Percentiles rank a stretch among this genome's conserved stretches.
These are phyloP conservation scores for Lecanicillium sp. DNA, from an alignment of 2,329 filamentous ascomycete genomes.

Conservation along the genomic window DNA sequence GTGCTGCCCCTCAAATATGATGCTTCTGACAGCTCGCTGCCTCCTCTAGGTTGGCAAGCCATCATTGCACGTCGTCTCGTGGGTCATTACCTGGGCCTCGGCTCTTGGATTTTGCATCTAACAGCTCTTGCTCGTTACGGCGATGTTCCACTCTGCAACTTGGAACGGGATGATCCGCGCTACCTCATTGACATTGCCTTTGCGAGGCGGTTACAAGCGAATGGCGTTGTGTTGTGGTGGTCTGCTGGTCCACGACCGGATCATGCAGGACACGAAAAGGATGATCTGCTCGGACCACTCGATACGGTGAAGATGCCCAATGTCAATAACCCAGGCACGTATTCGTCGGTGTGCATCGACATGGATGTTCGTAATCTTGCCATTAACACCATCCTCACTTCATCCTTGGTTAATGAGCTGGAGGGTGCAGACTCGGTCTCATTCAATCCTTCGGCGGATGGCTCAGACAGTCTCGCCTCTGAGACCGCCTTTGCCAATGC, in stretches of 20 bases:
- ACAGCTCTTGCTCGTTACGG: conserved; percentile 84
- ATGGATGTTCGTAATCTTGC: conserved; percentile 87
- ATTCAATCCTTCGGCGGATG: conserved; percentile 53
- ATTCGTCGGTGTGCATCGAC: conserved; percentile 93
- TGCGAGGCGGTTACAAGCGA: conserved; percentile 78
- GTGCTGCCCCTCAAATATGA: conserved; percentile 75
- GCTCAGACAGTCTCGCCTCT: conserved; percentile 55
- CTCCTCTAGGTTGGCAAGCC: conserved; percentile 87
- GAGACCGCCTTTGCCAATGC: conserved; percentile 92
- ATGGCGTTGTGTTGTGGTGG: conserved; percentile 96
- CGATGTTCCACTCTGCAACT: conserved; percentile 88
- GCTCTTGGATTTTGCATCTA: conserved; percentile 83
- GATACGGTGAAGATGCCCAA: conserved; percentile 88
- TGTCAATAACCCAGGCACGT: conserved; percentile 88
- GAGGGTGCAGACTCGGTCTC: conserved; percentile 83
- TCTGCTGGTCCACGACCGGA: conserved; percentile 79
- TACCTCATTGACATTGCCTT: conserved; percentile 96
- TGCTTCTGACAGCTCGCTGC: conserved; percentile 74
- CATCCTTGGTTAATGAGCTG: conserved; percentile 91
- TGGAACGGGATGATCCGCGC: conserved; percentile 87
- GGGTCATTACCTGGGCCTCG: conserved; percentile 85
- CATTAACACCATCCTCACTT: conserved; percentile 96
- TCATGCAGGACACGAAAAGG: conserved; percentile 90
- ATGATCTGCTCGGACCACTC: conserved; percentile 74
- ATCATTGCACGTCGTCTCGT: conserved; percentile 82